phyloP scores from a whole-genome alignment of 352 stramenopile species.

The Aphanomyces cochlioides region DNA sequence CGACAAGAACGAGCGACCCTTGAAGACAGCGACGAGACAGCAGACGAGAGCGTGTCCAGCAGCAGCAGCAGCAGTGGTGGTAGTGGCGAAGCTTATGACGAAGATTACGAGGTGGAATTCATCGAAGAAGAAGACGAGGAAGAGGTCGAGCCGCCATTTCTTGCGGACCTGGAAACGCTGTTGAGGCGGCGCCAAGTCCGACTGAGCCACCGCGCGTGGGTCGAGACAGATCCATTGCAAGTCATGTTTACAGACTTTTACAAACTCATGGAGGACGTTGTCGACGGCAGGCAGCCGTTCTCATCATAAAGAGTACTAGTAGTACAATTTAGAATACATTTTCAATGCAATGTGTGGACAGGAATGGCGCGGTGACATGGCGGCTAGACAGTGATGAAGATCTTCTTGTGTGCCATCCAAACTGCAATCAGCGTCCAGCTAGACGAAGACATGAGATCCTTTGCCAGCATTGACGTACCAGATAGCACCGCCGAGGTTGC shows the following conservation, averaged over 20 bases:
- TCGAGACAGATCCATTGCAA: constrained; percentile 1
- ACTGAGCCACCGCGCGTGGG: not conserved
- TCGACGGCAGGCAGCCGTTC: not conserved
- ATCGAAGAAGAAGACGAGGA: not conserved
- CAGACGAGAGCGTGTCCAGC: too few species aligned
- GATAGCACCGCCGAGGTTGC: constrained; percentile 7
- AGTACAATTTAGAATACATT: too few species aligned
- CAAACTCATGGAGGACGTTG: constrained; percentile 5
- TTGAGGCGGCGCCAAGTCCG: not conserved
- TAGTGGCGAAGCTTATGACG: not conserved
- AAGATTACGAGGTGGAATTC: not conserved
- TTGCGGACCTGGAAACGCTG: not conserved
- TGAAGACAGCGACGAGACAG: too few species aligned
- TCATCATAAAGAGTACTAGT: too few species aligned
- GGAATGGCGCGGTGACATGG: not conserved
- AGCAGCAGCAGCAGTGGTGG: not conserved
- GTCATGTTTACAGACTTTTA: constrained; percentile 16
- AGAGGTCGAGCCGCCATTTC: not conserved
- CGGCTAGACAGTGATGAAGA: constrained; percentile 16
- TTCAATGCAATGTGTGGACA: too few species aligned
- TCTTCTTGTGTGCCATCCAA: constrained; percentile 9
- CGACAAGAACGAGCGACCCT: not conserved
- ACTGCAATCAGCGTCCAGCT: constrained; percentile 13
- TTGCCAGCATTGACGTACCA: not conserved
- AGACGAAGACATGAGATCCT: not conserved